Evolutionary conservation across 495 filamentous ascomycete genomes (phyloP).

Genomic region (Cercophora scortea): DNA sequence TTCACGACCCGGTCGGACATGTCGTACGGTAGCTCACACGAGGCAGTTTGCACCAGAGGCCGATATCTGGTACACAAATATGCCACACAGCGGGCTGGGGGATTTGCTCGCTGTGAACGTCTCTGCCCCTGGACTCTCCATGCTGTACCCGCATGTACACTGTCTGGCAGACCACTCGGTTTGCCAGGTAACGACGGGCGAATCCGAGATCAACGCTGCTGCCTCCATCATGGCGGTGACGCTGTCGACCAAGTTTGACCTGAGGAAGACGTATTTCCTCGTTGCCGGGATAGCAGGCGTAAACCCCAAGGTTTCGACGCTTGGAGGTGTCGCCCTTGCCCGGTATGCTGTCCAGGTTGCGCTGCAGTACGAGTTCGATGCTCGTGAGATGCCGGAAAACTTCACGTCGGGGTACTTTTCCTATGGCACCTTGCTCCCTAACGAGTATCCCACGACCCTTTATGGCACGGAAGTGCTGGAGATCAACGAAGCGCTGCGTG

Average conservation of each 20-base stretch:
- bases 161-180: slow-evolving; percentile 50
- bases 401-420: slow-evolving; percentile 62
- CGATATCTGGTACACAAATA: slow-evolving; percentile 57
- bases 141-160: slow-evolving; percentile 55
- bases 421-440: slow-evolving; percentile 44
- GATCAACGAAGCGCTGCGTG: slow-evolving; percentile 53
- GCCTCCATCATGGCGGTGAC: slow-evolving; percentile 50
- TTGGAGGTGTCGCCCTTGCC: slow-evolving; percentile 56
- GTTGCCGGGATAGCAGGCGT: slow-evolving; percentile 66
- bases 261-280: slow-evolving; percentile 62
- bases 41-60: slow-evolving; percentile 57
- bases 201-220: slow-evolving; percentile 68
- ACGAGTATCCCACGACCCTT: slow-evolving; percentile 52
- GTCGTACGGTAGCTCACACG: neutral
- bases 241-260: slow-evolving; percentile 55
- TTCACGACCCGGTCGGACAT: neutral
- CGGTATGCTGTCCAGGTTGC: slow-evolving; percentile 65
- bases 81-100: slow-evolving; percentile 33
- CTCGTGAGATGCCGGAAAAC: slow-evolving; percentile 58
- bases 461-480: slow-evolving; percentile 79
- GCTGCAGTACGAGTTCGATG: slow-evolving; percentile 67
- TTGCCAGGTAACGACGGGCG: slow-evolving; percentile 54
- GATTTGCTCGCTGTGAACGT: slow-evolving; percentile 58
- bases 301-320: slow-evolving; percentile 57
- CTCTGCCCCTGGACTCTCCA: slow-evolving; percentile 57